Conservation (phyloP, 768 basidiomycete genomes). For the Cubamyces lactineus region DNA sequence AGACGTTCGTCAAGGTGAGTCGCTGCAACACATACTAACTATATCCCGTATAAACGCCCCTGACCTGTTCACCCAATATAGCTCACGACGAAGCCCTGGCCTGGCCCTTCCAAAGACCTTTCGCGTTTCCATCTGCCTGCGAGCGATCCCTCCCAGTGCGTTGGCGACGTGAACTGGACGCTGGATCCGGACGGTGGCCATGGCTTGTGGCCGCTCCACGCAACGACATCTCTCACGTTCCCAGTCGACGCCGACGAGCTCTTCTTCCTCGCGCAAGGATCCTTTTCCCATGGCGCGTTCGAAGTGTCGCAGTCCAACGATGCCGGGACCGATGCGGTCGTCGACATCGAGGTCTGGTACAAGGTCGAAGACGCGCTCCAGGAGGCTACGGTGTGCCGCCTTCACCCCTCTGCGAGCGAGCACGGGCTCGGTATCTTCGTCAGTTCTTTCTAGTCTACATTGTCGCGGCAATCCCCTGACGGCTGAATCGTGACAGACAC, state of each 20-base stretch:
- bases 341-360: slow-evolving; percentile 29
- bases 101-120: neutral
- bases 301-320: slow-evolving; percentile 16
- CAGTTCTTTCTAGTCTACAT: slow-evolving; percentile 1
- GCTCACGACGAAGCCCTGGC: neutral
- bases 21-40: neutral
- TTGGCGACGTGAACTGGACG: slow-evolving; percentile 15
- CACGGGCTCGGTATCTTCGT: slow-evolving; percentile 39
- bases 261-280: slow-evolving; percentile 10
- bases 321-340: slow-evolving; percentile 18
- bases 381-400: slow-evolving; percentile 29
- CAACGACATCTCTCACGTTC: slow-evolving; percentile 19
- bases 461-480: neutral
- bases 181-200: neutral
- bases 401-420: slow-evolving; percentile 22
- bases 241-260: slow-evolving; percentile 21
- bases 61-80: neutral
- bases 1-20: neutral
- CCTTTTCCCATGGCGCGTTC: slow-evolving; percentile 20
- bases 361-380: slow-evolving; percentile 6
- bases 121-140: neutral
- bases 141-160: slow-evolving; percentile 2
- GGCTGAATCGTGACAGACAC: slow-evolving; percentile 28
- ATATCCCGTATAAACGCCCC: neutral
- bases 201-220: slow-evolving; percentile 6